phyloP scores from a whole-genome alignment of 202 grass and related monocot species.

The Setaria italica region DNA sequence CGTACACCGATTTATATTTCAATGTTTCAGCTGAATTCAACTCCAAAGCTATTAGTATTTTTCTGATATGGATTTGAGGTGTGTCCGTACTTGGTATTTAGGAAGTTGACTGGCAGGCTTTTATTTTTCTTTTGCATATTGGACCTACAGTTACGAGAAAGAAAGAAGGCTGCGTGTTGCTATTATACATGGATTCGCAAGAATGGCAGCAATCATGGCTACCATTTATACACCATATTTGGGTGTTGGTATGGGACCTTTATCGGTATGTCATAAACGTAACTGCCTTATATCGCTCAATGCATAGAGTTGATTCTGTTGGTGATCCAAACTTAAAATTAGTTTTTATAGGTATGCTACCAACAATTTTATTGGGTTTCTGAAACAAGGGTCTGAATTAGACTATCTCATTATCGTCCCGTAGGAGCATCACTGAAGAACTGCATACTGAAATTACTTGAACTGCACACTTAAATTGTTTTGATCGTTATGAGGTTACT shows the following conservation, averaged over 20 bases:
- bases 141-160: conserved; percentile 73
- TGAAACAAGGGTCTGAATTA: conserved; percentile 9
- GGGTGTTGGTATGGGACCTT: conserved; percentile 78
- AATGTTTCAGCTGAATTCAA: neutral
- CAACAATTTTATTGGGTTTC: neutral
- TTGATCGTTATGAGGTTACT: neutral
- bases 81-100: neutral
- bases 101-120: too few species aligned
- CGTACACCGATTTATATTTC: conserved; percentile 14
- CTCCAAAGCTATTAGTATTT: conserved; percentile 7
- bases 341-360: neutral
- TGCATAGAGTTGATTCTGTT: neutral
- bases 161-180: conserved; percentile 94
- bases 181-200: conserved; percentile 93
- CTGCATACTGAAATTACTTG: conserved; percentile 20
- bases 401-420: neutral
- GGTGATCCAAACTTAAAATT: neutral
- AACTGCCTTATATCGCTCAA: conserved; percentile 10
- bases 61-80: conserved; percentile 24
- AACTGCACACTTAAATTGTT: conserved; percentile 13
- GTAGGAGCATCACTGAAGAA: conserved; percentile 31
- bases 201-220: conserved; percentile 99
- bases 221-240: conserved; percentile 86
- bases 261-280: conserved; percentile 64
- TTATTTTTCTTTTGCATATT: neutral